phyloP scores from a whole-genome alignment of 2,329 filamentous ascomycete genomes.

The Orbilia brochopaga region DNA sequence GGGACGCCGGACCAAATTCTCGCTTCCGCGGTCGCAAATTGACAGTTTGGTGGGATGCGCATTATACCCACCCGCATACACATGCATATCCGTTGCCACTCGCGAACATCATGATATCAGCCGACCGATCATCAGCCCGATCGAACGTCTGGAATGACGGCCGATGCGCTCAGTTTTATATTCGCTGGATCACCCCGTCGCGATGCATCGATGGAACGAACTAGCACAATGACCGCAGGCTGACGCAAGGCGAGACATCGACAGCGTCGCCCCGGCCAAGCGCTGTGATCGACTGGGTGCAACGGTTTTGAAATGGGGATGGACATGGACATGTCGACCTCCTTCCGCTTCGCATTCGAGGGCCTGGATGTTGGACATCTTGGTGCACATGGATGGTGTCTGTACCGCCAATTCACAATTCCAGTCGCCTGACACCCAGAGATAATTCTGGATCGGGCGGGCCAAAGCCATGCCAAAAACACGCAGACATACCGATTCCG shows the following conservation, averaged over 20 bases:
- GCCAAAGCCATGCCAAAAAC: neutral
- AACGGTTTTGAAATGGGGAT: constrained; percentile 20
- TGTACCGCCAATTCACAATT: constrained; percentile 24
- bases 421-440: neutral
- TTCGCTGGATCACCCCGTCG: constrained; percentile 8
- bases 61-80: neutral
- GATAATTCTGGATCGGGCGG: constrained; percentile 18
- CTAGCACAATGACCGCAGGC: constrained; percentile 25
- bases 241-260: constrained; percentile 35
- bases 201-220: no score
- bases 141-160: constrained; percentile 13
- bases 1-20: constrained; percentile 11
- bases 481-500: neutral
- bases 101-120: constrained; percentile 20
- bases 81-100: constrained; percentile 28
- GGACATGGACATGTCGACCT: constrained; percentile 21
- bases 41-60: constrained; percentile 4
- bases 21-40: constrained; percentile 6
- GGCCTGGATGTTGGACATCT: constrained; percentile 15
- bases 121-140: constrained; percentile 16
- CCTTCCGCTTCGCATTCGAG: constrained; percentile 35
- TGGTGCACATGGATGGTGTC: no score
- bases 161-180: neutral
- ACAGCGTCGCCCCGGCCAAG: neutral
- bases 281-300: no score